Evolutionary conservation across 495 filamentous ascomycete species (phyloP).

Genomic region (Schizothecium vesticola): DNA sequence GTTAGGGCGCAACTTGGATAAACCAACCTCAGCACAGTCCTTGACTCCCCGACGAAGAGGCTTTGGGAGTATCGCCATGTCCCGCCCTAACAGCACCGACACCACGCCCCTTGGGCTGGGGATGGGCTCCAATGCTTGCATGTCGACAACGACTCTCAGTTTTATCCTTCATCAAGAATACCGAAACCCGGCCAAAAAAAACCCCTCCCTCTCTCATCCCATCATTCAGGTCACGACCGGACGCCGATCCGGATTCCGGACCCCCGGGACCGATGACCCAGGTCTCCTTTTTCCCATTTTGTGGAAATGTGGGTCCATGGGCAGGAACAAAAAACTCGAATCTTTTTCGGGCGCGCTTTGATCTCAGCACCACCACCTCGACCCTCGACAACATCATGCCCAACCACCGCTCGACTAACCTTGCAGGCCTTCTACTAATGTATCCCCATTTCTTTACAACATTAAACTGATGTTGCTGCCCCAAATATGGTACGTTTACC

Average conservation of each 20-base stretch:
- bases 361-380: neutral
- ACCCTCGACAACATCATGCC: neutral
- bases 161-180: neutral
- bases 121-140: neutral
- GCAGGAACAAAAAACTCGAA: neutral
- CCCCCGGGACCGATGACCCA: neutral
- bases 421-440: neutral
- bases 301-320: neutral
- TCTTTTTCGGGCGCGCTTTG: neutral
- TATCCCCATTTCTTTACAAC: neutral
- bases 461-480: neutral
- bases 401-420: neutral
- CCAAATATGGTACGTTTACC: constrained; percentile 3
- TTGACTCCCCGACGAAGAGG: neutral
- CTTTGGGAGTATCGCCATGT: neutral
- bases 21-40: neutral
- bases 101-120: neutral
- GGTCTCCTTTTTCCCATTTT: neutral
- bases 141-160: neutral
- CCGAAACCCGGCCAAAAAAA: too few relatives aligned
- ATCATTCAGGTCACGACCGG: neutral
- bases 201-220: too few relatives aligned
- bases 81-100: neutral
- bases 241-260: neutral
- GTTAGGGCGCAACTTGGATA: neutral